Base-by-base conservation (phyloP, 805 yeast genomes). In the Teunomyces pallodes region DNA sequence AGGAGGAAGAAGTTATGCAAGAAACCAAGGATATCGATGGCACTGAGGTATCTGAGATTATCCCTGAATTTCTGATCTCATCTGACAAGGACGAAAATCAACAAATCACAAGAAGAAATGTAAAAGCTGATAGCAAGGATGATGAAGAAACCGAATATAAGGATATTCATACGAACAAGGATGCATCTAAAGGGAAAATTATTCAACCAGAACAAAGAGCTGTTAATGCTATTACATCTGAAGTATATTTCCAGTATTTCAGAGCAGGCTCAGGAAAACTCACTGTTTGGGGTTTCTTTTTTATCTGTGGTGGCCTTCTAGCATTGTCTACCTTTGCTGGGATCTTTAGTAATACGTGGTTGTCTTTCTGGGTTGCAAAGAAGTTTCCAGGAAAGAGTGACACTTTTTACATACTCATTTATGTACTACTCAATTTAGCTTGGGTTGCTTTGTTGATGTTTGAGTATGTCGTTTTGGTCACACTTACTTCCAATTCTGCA, bases 371-470 rank as follows among this genome's bases (percentile, higher is more conserved):
- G 65, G 46, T 53, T 8, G 49, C 46, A n/a, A 36, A 52, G 39
- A 52, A 54, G 38, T 87, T 85, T 58, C 52, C 62, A 4, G 61
- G 63, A 13, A 67, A 69, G 47, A 48, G 77, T 9, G 69, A 74
- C 44, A 77, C 81, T 0, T 82, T 82, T 56, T 88, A 88, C 69
- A 85, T 86, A 62, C 95, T 94, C 1, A 57, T 87, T 40, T 85
- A 83, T 56, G 84, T 86, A 40, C 70, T 84, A 76, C 72, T 84
- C 53, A 70, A 84, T 0, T 58, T 84, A 3, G 56, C 81, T 36
- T 64, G 79, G 39, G 70, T 81, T 13, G 52, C 80, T 7, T 60
- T 76, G 41, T 64, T 79, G 46, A 55, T 70, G 3, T 24, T 61
- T 35, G 74, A 72, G 52, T 80, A 81, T 57, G 59, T 74, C 14